phyloP scores from a whole-genome alignment of 768 basidiomycete genomes.

The Lactarius hengduanensis region DNA sequence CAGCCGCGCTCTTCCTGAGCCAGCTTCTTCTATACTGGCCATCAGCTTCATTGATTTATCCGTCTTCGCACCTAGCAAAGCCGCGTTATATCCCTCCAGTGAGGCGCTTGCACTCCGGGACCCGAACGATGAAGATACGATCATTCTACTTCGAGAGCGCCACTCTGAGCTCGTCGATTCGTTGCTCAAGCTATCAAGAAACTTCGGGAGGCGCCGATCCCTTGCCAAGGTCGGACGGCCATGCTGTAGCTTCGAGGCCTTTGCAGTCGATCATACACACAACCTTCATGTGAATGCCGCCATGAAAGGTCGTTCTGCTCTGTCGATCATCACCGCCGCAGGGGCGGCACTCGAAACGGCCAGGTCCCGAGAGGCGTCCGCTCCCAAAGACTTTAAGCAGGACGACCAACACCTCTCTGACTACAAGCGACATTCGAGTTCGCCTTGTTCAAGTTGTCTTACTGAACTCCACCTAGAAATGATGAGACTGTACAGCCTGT shows the following conservation, averaged over 20 bases:
- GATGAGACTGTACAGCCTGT: conserved; percentile 20
- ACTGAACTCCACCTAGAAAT: conserved; percentile 23
- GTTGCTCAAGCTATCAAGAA: conserved; percentile 11
- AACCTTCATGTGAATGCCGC: neutral
- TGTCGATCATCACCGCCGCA: conserved; percentile 22
- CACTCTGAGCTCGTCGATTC: conserved; percentile 7
- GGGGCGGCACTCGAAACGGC: conserved; percentile 14
- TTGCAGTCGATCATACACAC: conserved; percentile 7
- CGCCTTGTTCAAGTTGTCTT: conserved; percentile 20
- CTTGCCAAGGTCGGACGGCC: conserved; percentile 20
- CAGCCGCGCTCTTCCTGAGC: conserved; percentile 15
- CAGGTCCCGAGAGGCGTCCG: neutral
- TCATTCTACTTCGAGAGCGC: conserved; percentile 14
- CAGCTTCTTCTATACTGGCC: conserved; percentile 19
- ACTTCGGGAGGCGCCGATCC: conserved; percentile 20
- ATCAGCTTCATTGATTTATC: conserved; percentile 24
- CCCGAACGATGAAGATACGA: conserved; percentile 4
- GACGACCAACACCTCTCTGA: neutral
- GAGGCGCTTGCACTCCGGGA: conserved; percentile 2
- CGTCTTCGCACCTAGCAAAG: conserved; percentile 4
- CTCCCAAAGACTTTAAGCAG: neutral
- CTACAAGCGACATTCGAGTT: neutral
- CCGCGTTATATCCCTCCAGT: neutral
- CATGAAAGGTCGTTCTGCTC: conserved; percentile 12
- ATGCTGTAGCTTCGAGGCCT: conserved; percentile 20